Base-by-base conservation (phyloP, 805 yeast genomes). In the Candida suzukii region DNA sequence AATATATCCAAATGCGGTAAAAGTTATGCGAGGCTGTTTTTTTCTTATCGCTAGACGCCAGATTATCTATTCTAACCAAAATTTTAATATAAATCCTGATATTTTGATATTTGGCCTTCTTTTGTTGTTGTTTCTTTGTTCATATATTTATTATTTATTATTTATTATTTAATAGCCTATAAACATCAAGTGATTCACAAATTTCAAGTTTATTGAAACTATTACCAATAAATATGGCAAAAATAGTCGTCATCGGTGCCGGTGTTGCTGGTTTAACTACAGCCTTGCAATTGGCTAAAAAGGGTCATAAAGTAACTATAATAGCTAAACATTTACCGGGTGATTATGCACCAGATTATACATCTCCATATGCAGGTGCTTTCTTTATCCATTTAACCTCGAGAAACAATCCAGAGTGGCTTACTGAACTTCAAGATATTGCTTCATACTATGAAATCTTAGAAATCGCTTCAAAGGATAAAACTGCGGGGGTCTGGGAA, bases 201-300 rank as follows among this genome's bases (percentile, higher is more conserved):
- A n/a, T n/a, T n/a, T n/a, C 22, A 18, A n/a, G n/a, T n/a, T n/a
- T n/a, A n/a, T n/a, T n/a, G n/a, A n/a, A n/a, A n/a, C n/a, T n/a
- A n/a, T n/a, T n/a, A n/a, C n/a, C n/a, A n/a, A n/a, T n/a, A 34
- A 35, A 11, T 3, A 52, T 52, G 57, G 50, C 51, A 2, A 51
- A 49, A 19, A 48, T 52, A 3, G 55, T 53, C 20, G 56, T 56
- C 24, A 36, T 56, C 27, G 60, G 60, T 11, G 79, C 80, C 1
- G 83, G 83, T 3, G 78, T 80, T 13, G 63, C 74, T 13, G 83
- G 82, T 2, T 56, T 76, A 26, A 76, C 81, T 2, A 56, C 69
- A 24, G 80, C 82, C 1, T 54, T 63, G 21, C 58, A 62, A 21
- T 60, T 76, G 4, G 49, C 71, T 0, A 54, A 64, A 41, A 54